A percentile compares a stretch with the other conserved stretches of the same genome.
phyloP scores from a whole-genome alignment of 805 yeast genomes.

The Candida andamanensis region DNA sequence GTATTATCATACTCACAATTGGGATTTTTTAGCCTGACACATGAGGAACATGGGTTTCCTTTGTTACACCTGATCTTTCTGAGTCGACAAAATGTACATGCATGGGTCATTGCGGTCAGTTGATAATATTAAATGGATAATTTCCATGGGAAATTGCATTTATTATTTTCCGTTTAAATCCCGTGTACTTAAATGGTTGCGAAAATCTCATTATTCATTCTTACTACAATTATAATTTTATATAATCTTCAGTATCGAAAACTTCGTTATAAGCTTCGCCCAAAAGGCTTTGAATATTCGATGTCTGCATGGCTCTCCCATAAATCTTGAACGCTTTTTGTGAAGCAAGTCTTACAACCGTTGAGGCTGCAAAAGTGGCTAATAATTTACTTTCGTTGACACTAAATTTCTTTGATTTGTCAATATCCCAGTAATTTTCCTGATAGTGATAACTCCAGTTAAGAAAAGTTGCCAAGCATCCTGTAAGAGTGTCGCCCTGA shows the following conservation, averaged over 20 bases:
- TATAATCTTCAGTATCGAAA: constrained; percentile 23
- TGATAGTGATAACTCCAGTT: constrained; percentile 75
- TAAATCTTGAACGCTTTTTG: constrained; percentile 56
- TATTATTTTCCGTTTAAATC: neutral
- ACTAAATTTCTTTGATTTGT: constrained; percentile 21
- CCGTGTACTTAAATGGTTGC: too few relatives aligned
- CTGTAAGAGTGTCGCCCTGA: constrained; percentile 91
- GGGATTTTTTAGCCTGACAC: constrained; percentile 18
- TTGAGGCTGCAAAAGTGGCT: constrained; percentile 69
- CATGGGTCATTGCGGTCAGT: too few relatives aligned
- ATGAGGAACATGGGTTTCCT: constrained; percentile 29
- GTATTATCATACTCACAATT: neutral
- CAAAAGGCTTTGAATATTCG: constrained; percentile 67
- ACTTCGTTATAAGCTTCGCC: constrained; percentile 55
- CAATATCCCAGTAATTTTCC: constrained; percentile 48
- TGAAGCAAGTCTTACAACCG: constrained; percentile 63
- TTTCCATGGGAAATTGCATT: neutral
- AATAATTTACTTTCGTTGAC: constrained; percentile 33
- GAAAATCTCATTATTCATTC: too few relatives aligned
- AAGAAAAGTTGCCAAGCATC: constrained; percentile 73
- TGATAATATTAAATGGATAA: constrained; percentile 3
- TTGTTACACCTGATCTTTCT: constrained; percentile 37
- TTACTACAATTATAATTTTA: constrained; percentile 12
- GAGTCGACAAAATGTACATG: constrained; percentile 28
- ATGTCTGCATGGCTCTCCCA: constrained; percentile 81